Percentiles rank a stretch among this genome's conserved stretches.
Conservation (phyloP, 148 eudicot species). For the Rhododendron simsii region DNA sequence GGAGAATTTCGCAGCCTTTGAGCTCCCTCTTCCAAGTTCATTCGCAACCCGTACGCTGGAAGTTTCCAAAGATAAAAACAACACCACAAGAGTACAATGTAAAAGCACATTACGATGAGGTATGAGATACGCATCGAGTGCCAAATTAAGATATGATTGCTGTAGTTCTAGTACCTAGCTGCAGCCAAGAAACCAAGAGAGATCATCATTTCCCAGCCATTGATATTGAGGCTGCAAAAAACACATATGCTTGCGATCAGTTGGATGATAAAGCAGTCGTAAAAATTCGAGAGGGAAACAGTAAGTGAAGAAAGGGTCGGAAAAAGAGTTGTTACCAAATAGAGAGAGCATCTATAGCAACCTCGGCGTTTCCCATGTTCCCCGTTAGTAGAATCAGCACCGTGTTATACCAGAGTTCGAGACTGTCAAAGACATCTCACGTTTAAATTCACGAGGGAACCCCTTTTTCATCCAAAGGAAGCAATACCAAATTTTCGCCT, state of each 20-base stretch:
- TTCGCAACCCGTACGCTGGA: conserved; percentile 44
- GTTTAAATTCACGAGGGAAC: neutral
- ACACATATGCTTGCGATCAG: neutral
- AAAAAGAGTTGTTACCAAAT: conserved; percentile 23
- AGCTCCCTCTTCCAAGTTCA: conserved; percentile 46
- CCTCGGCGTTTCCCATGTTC: conserved; percentile 29
- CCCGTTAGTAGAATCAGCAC: conserved; percentile 28
- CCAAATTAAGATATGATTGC: no score
- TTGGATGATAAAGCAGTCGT: neutral
- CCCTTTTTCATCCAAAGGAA: neutral
- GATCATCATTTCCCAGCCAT: conserved; percentile 6
- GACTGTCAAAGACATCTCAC: neutral
- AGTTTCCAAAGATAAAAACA: neutral
- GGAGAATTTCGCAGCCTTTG: conserved; percentile 36
- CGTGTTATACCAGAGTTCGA: conserved; percentile 5
- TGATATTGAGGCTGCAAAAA: conserved; percentile 4
- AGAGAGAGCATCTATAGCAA: conserved; percentile 31
- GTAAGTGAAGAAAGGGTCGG: neutral
- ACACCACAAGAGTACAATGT: neutral
- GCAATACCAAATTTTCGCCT: neutral
- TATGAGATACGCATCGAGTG: no score
- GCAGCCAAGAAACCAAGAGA: conserved; percentile 11
- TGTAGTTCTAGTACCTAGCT: neutral
- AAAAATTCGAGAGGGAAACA: no score
- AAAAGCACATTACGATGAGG: neutral